Evolutionary conservation across 1,284 basidiomycete species (phyloP).

Genomic region (Puccinia novopanici): DNA sequence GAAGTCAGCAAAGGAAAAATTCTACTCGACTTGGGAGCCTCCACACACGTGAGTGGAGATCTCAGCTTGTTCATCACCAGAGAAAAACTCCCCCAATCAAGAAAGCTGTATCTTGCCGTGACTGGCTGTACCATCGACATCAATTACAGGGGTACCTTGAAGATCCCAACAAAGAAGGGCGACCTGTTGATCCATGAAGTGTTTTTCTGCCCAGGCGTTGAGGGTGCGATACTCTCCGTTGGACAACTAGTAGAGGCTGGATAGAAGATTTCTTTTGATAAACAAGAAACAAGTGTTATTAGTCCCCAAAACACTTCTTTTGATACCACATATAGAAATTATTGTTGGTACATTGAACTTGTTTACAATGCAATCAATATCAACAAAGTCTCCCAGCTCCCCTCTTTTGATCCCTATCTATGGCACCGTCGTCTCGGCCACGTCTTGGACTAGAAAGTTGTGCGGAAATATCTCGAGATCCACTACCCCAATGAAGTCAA

Average conservation of each 20-base stretch:
- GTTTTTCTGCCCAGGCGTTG: neutral
- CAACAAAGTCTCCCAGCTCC: neutral
- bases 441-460: neutral
- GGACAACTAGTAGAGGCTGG: neutral
- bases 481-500: neutral
- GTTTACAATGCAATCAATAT: neutral
- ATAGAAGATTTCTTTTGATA: neutral
- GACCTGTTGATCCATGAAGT: neutral
- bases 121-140: neutral
- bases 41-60: no score
- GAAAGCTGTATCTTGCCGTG: neutral
- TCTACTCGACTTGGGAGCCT: no score
- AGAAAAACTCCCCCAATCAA: no score
- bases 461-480: neutral
- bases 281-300: neutral
- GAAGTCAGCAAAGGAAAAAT: no score
- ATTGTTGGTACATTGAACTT: neutral
- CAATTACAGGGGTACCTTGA: neutral
- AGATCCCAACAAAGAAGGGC: conserved; percentile 10
- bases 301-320: neutral
- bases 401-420: neutral
- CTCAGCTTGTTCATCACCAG: no score
- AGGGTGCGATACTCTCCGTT: neutral
- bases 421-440: conserved; percentile 22
- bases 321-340: neutral